Conservation (phyloP, 768 basidiomycete genomes). For the Strobilomyces dryophilus region DNA sequence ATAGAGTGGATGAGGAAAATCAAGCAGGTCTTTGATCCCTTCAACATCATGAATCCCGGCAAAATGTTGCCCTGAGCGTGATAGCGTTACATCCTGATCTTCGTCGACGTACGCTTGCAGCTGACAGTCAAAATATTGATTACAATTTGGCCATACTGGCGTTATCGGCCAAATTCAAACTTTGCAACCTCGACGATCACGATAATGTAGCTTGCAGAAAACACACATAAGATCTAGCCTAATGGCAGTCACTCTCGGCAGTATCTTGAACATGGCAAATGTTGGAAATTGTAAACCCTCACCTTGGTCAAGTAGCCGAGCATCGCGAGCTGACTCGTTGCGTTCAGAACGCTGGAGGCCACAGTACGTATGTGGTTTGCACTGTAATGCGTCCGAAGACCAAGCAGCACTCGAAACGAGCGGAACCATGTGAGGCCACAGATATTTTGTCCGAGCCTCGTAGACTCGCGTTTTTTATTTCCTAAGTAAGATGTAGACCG, state of each 20-base stretch:
- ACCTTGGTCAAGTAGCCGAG: not conserved
- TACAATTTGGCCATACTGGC: too few relatives aligned
- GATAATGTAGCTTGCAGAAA: constrained; percentile 11
- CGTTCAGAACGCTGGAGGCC: constrained; percentile 8
- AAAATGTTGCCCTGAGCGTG: constrained; percentile 52
- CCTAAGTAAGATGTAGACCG: constrained; percentile 85
- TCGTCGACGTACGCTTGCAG: not conserved
- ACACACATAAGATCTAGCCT: constrained; percentile 3
- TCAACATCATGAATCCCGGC: constrained; percentile 90
- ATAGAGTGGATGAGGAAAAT: constrained; percentile 89
- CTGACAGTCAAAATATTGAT: not conserved
- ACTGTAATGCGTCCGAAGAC: constrained; percentile 17
- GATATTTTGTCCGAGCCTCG: not conserved
- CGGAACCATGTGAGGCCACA: not conserved
- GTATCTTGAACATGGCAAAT: constrained; percentile 10
- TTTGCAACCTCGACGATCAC: not conserved
- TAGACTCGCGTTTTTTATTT: constrained; percentile 40
- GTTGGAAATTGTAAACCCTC: constrained; percentile 17
- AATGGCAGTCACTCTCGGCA: not conserved
- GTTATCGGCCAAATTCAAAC: too few relatives aligned
- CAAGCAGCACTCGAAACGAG: constrained; percentile 22
- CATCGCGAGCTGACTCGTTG: not conserved
- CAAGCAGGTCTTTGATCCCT: constrained; percentile 85
- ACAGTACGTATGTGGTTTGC: not conserved
- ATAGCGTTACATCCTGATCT: not conserved